Evolutionary conservation across 371 early-diverging fungal species (phyloP).

Genomic region (Mortierella sp.): DNA sequence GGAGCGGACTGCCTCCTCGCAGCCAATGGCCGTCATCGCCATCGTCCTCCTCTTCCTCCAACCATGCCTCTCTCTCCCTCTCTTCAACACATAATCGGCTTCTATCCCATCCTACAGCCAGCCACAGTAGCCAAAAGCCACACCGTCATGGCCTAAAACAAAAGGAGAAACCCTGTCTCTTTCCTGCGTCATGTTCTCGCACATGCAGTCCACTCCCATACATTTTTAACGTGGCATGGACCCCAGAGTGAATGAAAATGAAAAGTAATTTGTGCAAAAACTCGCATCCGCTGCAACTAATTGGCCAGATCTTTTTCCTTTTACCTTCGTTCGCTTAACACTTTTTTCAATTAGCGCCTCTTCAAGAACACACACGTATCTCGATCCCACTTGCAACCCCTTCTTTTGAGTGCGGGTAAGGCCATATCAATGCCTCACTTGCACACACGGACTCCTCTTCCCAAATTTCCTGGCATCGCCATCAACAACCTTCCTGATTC

Average conservation of each 20-base stretch:
- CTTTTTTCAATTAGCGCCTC: neutral
- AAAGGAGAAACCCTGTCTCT: neutral
- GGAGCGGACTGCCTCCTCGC: neutral
- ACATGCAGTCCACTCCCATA: neutral
- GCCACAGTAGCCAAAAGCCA: neutral
- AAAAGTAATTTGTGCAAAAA: neutral
- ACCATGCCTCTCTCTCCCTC: too few relatives aligned
- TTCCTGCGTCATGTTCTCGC: neutral
- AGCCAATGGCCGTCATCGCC: constrained; percentile 1
- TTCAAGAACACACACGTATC: neutral
- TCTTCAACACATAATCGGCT: too few relatives aligned
- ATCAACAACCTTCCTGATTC: constrained; percentile 1
- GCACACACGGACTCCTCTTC: neutral
- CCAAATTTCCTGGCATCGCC: neutral
- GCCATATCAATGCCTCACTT: neutral
- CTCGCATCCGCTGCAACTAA: neutral
- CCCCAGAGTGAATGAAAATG: neutral
- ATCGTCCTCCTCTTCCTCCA: neutral
- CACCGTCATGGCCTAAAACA: neutral
- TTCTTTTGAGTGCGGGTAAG: neutral
- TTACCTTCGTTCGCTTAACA: neutral
- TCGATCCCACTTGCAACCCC: neutral
- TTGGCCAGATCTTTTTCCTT: neutral
- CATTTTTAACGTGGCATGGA: neutral
- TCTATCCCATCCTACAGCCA: neutral